phyloP scores from a whole-genome alignment of 371 early-diverging fungal species.

The Rhizopus arrhizus region DNA sequence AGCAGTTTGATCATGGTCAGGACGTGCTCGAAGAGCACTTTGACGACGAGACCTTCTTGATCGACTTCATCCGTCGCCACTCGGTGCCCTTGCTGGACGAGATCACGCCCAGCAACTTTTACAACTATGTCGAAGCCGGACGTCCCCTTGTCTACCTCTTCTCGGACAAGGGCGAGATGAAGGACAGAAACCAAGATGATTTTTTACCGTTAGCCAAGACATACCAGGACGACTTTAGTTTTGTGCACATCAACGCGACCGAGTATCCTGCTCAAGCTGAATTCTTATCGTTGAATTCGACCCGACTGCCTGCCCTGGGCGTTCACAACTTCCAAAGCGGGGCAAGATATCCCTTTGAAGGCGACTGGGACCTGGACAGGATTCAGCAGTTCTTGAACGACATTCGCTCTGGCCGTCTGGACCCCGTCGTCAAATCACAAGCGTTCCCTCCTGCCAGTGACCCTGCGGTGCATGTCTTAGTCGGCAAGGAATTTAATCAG shows the following conservation, averaged over 20 bases:
- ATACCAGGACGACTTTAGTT: constrained; percentile 73
- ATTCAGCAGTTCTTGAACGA: constrained; percentile 59
- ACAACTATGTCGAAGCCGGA: constrained; percentile 72
- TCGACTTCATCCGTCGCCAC: constrained; percentile 60
- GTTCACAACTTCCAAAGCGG: constrained; percentile 68
- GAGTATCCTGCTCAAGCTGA: constrained; percentile 79
- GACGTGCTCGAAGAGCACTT: constrained; percentile 69
- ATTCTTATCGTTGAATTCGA: constrained; percentile 67
- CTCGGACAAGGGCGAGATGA: constrained; percentile 60
- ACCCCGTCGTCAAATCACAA: constrained; percentile 77
- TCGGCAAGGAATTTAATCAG: constrained; percentile 69
- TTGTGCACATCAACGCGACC: constrained; percentile 78
- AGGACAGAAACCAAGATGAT: constrained; percentile 44
- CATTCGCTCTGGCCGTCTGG: constrained; percentile 60
- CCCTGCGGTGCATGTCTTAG: constrained; percentile 78
- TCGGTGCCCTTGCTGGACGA: constrained; percentile 82
- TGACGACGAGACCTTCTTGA: constrained; percentile 17
- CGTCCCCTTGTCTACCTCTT: constrained; percentile 86
- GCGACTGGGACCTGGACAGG: constrained; percentile 46
- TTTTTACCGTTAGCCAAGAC: constrained; percentile 72
- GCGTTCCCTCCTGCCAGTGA: constrained; percentile 61
- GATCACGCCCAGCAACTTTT: constrained; percentile 77
- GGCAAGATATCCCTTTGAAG: constrained; percentile 71
- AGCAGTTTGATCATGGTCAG: constrained; percentile 41
- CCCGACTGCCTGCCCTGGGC: constrained; percentile 84